A percentile compares a stretch with the other conserved stretches of the same genome.
Evolutionary conservation across 768 basidiomycete genomes (phyloP).

Genomic region (Mycena galopus): DNA sequence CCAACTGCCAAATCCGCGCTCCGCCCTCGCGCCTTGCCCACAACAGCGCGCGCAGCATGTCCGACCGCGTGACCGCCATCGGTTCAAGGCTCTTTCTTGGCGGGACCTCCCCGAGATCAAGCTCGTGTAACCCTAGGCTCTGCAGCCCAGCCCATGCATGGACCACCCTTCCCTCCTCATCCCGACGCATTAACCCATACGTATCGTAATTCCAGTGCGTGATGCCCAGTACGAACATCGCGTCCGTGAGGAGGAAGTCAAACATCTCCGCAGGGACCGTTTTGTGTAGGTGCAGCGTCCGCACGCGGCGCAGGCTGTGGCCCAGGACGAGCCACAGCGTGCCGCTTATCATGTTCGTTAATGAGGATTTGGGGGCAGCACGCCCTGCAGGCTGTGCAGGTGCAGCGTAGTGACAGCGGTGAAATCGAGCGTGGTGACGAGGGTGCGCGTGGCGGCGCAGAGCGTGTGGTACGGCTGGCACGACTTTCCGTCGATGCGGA

Average conservation of each 20-base stretch:
- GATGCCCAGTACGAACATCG: slow-evolving; percentile 25
- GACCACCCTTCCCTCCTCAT: background rate
- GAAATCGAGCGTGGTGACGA: slow-evolving; percentile 10
- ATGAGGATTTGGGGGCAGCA: background rate
- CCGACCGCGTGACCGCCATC: background rate
- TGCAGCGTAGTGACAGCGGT: slow-evolving; percentile 21
- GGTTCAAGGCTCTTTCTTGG: background rate
- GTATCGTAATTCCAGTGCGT: background rate
- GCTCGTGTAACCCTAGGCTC: slow-evolving; percentile 15
- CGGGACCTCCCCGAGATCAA: slow-evolving; percentile 17
- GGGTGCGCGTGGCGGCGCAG: background rate
- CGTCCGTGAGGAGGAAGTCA: slow-evolving; percentile 32
- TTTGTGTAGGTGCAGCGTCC: slow-evolving; percentile 28
- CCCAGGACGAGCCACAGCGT: slow-evolving; percentile 13
- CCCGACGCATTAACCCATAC: background rate
- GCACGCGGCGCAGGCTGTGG: background rate
- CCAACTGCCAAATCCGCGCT: slow-evolving; percentile 27
- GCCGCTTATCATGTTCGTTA: background rate
- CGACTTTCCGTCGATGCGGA: slow-evolving; percentile 8
- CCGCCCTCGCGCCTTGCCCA: slow-evolving; percentile 31
- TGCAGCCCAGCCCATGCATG: slow-evolving; percentile 23
- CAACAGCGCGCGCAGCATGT: slow-evolving; percentile 25
- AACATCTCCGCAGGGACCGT: slow-evolving; percentile 25
- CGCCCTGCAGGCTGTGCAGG: slow-evolving; percentile 12
- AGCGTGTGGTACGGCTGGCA: background rate